Conservation (phyloP, 495 filamentous ascomycete species). For the Aspergillus baeticus region DNA sequence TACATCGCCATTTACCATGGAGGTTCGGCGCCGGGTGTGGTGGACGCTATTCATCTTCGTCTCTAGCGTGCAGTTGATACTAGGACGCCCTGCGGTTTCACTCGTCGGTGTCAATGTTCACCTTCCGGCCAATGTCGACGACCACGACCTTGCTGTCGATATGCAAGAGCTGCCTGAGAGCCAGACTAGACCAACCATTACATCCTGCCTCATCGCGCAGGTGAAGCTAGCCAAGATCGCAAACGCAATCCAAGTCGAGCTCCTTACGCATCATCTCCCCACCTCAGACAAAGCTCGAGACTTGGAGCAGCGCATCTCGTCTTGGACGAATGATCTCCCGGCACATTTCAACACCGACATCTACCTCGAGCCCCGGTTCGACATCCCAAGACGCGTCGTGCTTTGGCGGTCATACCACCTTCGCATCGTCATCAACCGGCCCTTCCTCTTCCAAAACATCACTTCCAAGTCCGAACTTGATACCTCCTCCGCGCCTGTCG, state of each 20-base stretch:
- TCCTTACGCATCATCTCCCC: conserved; percentile 21
- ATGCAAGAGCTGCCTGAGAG: conserved; percentile 21
- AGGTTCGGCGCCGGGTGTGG: conserved; percentile 39
- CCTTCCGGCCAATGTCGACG: conserved; percentile 22
- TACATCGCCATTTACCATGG: conserved; percentile 27
- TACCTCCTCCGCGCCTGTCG: conserved; percentile 14
- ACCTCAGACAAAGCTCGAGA: conserved; percentile 17
- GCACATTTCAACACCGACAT: conserved; percentile 13
- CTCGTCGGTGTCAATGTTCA: conserved; percentile 22
- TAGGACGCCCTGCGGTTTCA: conserved; percentile 22
- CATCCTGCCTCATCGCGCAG: conserved; percentile 22
- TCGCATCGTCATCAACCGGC: conserved; percentile 24
- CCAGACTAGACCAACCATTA: conserved; percentile 17
- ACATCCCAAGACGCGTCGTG: conserved; percentile 16
- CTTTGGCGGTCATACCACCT: conserved; percentile 23
- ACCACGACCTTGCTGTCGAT: conserved; percentile 23
- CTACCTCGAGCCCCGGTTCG: conserved; percentile 14
- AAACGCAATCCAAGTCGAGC: conserved; percentile 24
- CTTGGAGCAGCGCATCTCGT: conserved; percentile 15
- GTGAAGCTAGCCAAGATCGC: conserved; percentile 26
- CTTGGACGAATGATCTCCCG: conserved; percentile 19
- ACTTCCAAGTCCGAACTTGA: conserved; percentile 15
- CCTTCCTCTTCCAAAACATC: conserved; percentile 22
- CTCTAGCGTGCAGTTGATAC: conserved; percentile 19
- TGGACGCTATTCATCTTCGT: conserved; percentile 31